Evolutionary conservation across 2,329 filamentous ascomycete genomes (phyloP).

Genomic region (Dactylonectria macrodidyma): DNA sequence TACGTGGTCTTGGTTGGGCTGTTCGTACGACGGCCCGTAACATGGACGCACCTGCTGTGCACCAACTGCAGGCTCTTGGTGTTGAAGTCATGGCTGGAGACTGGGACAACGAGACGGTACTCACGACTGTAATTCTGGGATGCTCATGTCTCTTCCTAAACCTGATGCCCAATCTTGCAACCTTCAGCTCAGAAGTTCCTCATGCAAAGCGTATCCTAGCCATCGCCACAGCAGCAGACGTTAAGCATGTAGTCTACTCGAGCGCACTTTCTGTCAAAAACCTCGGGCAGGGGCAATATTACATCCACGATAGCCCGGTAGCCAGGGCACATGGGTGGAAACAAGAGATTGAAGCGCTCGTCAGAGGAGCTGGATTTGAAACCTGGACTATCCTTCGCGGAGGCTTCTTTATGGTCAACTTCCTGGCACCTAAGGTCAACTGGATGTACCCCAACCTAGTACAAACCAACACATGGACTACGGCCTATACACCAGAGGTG

Average conservation of each 20-base stretch:
- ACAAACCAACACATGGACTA: neutral
- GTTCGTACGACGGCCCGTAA: conserved; percentile 3
- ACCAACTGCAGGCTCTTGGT: neutral
- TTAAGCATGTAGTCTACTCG: conserved; percentile 11
- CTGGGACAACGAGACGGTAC: conserved; percentile 6
- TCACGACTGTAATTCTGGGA: neutral
- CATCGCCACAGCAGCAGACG: neutral
- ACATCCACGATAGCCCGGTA: neutral
- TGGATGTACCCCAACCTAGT: neutral
- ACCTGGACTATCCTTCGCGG: conserved; percentile 5
- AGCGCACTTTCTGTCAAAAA: neutral
- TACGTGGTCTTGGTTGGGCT: neutral
- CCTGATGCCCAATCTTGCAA: neutral
- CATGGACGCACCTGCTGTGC: neutral
- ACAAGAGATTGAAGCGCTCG: neutral
- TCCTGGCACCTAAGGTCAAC: conserved; percentile 6
- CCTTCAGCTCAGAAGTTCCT: neutral
- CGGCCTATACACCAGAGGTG: conserved; percentile 1
- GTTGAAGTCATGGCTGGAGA: neutral
- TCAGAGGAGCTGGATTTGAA: neutral
- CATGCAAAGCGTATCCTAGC: neutral
- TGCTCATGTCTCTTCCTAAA: conserved; percentile 2
- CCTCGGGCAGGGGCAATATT: neutral
- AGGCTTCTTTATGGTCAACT: conserved; percentile 13
- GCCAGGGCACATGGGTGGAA: conserved; percentile 1